Percentiles rank a stretch among this genome's conserved stretches.
These are phyloP conservation scores for Lyophyllum shimeji DNA, from an alignment of 768 basidiomycete species.

Conservation along the genomic window DNA sequence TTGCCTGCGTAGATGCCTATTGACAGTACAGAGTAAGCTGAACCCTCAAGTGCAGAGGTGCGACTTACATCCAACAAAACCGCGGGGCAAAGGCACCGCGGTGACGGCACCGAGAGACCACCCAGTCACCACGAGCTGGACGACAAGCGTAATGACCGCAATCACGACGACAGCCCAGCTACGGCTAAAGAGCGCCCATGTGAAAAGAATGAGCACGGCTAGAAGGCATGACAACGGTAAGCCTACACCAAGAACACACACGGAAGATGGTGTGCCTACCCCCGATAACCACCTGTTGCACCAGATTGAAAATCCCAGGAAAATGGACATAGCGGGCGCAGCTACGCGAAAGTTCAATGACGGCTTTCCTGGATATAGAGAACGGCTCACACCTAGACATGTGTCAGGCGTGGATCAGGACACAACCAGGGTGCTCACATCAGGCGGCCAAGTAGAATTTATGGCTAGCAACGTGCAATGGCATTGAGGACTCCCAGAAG, in stretches of 20 bases:
- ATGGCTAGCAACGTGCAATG: neutral
- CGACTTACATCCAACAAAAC: constrained; percentile 13
- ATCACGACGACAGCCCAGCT: constrained; percentile 2
- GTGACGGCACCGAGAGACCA: constrained; percentile 17
- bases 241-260: too few species aligned
- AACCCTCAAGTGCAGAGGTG: neutral
- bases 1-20: constrained; percentile 15
- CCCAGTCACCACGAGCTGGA: constrained; percentile 13
- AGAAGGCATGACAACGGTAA: too few species aligned
- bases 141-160: neutral
- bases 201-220: constrained; percentile 14
- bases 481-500: neutral
- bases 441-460: constrained; percentile 9
- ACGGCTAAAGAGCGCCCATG: constrained; percentile 12
- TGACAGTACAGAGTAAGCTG: neutral
- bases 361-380: neutral
- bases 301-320: constrained; percentile 12
- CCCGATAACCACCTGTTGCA: constrained; percentile 13
- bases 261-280: neutral
- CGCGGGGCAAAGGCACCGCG: constrained; percentile 9
- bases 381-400: neutral
- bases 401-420: neutral
- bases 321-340: constrained; percentile 11
- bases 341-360: neutral
- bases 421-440: neutral